Evolutionary conservation across 2,329 filamentous ascomycete species (phyloP).

Genomic region (Verticillium nonalfalfae): DNA sequence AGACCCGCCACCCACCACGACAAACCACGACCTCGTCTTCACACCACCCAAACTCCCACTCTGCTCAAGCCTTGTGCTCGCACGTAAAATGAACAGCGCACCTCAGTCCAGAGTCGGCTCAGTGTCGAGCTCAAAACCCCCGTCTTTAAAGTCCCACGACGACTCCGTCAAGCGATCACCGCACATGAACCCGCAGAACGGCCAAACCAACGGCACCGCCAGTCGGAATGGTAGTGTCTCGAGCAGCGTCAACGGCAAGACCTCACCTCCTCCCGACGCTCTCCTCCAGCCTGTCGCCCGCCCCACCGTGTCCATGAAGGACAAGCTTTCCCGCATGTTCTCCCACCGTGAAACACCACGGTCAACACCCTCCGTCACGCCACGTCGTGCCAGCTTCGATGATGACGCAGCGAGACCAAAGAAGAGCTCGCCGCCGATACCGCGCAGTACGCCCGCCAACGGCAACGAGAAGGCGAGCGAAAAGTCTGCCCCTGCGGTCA

Average conservation of each 20-base stretch:
- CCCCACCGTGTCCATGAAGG: constrained; percentile 48
- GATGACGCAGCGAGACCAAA: constrained; percentile 27
- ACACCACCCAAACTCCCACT: not conserved
- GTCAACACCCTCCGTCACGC: constrained; percentile 20
- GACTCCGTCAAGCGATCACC: constrained; percentile 28
- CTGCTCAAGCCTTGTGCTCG: not conserved
- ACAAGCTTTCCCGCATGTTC: constrained; percentile 60
- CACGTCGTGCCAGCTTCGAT: constrained; percentile 26
- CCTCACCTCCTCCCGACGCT: constrained; percentile 16
- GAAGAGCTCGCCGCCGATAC: constrained; percentile 35
- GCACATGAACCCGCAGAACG: constrained; percentile 29
- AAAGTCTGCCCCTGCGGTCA: constrained; percentile 19
- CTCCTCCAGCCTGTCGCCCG: constrained; percentile 29
- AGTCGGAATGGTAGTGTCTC: not conserved
- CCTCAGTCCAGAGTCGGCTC: constrained; percentile 17
- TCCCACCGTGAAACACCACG: constrained; percentile 32
- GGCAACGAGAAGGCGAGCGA: constrained; percentile 17
- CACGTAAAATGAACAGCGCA: constrained; percentile 10
- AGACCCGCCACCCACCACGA: not conserved
- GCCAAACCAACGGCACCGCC: constrained; percentile 15
- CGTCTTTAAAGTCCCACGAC: constrained; percentile 43
- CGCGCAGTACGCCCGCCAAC: constrained; percentile 19
- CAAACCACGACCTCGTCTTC: not conserved
- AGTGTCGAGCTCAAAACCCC: constrained; percentile 39
- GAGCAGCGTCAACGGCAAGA: constrained; percentile 17